These are phyloP conservation scores for Penicillium egyptiacum DNA, from an alignment of 495 filamentous ascomycete species.

Conservation along the genomic window DNA sequence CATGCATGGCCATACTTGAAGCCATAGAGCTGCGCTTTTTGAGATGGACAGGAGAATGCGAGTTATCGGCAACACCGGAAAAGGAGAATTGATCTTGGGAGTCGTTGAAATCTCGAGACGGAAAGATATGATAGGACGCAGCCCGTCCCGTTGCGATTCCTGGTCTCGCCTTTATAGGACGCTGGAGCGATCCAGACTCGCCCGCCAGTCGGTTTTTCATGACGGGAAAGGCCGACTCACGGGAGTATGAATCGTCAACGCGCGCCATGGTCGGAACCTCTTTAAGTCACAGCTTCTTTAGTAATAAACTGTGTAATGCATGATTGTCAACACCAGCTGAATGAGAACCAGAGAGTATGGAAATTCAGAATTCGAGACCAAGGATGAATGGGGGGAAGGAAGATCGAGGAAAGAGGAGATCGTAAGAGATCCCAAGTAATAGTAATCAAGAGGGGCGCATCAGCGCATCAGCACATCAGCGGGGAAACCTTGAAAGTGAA, in stretches of 20 bases:
- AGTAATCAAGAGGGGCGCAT: slow-evolving; percentile 1
- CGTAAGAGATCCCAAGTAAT: background rate
- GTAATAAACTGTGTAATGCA: slow-evolving; percentile 19
- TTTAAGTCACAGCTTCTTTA: slow-evolving; percentile 17
- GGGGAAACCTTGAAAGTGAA: slow-evolving; percentile 6
- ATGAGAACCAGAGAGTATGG: background rate
- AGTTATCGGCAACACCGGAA: slow-evolving; percentile 20
- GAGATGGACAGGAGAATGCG: slow-evolving; percentile 9
- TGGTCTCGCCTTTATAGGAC: slow-evolving; percentile 11
- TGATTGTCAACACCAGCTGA: slow-evolving; percentile 12
- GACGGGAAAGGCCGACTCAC: slow-evolving; percentile 23
- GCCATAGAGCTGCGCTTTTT: slow-evolving; percentile 14
- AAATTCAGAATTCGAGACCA: background rate
- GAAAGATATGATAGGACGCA: slow-evolving; percentile 12
- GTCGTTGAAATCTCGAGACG: slow-evolving; percentile 11
- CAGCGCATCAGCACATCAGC: slow-evolving; percentile 7
- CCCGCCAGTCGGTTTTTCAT: slow-evolving; percentile 16
- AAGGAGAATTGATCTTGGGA: slow-evolving; percentile 20
- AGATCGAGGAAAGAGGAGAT: no score
- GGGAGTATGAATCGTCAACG: slow-evolving; percentile 21
- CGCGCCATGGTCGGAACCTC: slow-evolving; percentile 26
- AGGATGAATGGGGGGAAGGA: background rate
- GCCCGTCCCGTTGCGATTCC: slow-evolving; percentile 2
- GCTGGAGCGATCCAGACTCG: slow-evolving; percentile 16
- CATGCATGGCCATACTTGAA: slow-evolving; percentile 15